Percentiles rank a stretch among this genome's conserved stretches.
These are phyloP conservation scores for Coemansia sp. DNA, from an alignment of 192 early-diverging fungal genomes.

Conservation along the genomic window DNA sequence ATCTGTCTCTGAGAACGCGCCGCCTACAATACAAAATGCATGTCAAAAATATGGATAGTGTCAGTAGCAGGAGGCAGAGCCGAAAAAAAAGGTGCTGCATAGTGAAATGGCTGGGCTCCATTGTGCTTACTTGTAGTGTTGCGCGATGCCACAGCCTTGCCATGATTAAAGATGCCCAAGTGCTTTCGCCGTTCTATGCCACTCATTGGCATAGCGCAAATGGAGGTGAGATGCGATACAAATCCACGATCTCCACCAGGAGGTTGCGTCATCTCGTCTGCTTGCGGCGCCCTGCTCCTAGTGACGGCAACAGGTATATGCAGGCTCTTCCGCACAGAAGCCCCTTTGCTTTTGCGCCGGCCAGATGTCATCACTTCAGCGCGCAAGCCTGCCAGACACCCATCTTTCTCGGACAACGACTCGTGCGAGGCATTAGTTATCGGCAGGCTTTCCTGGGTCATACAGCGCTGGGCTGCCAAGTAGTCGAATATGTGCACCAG, in stretches of 20 bases:
- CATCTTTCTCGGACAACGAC: neutral
- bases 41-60: conserved; percentile 6
- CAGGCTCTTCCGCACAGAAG: conserved; percentile 28
- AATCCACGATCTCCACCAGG: neutral
- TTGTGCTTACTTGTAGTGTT: conserved; percentile 30
- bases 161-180: conserved; percentile 52
- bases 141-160: conserved; percentile 48
- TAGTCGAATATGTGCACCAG: conserved; percentile 35
- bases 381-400: neutral
- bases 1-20: conserved; percentile 43
- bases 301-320: conserved; percentile 13
- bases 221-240: conserved; percentile 13
- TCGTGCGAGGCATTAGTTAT: conserved; percentile 13
- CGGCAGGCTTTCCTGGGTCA: conserved; percentile 30
- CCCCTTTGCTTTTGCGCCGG: conserved; percentile 19
- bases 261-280: neutral
- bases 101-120: neutral
- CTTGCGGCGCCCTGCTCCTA: conserved; percentile 1
- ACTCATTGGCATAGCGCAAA: conserved; percentile 23
- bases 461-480: conserved; percentile 34
- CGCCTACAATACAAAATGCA: conserved; percentile 27
- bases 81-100: neutral
- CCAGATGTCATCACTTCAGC: conserved; percentile 5
- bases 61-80: neutral
- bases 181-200: conserved; percentile 8